Evolutionary conservation across 441 rosid genomes (phyloP), one percentile per base, ranked within the genome.

Genomic region (Pelargonium myrrhifolium): DNA sequence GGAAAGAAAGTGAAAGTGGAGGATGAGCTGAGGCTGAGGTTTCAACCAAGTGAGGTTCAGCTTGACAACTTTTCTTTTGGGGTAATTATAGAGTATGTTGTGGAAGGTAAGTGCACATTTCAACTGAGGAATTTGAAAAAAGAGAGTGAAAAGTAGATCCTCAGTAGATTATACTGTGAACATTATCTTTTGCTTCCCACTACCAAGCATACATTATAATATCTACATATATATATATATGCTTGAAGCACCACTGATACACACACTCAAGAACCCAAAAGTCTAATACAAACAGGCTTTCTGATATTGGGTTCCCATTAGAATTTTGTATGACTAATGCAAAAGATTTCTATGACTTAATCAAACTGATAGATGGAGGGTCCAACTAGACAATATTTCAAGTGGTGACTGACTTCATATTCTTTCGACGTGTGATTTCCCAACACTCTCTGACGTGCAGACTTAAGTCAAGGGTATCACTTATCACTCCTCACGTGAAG

Each of bases 11-110:
- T 51, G 35, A 21, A 42, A 61, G 79, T 71, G 69, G 78, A 78
- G 75, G 45, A 74, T 68, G 75, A 69, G 68, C 21, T 62, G 65
- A 43, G 77, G 67, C 63, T 68, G 66, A 71, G 63, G 65, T 47
- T 74, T 77, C 80, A 79, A 70, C 76, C 66, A 43, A 14, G 83
- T 74, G 82, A 83, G 83, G 80, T 68, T 73, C 79, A 71, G 35
- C 65, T 66, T 60, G 61, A 49, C 55, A 21, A 11, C 65, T 28
- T 74, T 70, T 21, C 14, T 12, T 20, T 49, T 63, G 68, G 42
- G 45, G 47, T 63, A 42, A 66, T 53, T 68, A 65, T 65, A 70
- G 68, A 40, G 24, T 65, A 68, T 66, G 72, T 76, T 56, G 75
- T 61, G 65, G 47, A 68, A 68, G 67, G 39, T 47, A 51, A 28